These are phyloP conservation scores for Mucor circinelloides DNA, from an alignment of 371 early-diverging fungal genomes.

Conservation along the genomic window DNA sequence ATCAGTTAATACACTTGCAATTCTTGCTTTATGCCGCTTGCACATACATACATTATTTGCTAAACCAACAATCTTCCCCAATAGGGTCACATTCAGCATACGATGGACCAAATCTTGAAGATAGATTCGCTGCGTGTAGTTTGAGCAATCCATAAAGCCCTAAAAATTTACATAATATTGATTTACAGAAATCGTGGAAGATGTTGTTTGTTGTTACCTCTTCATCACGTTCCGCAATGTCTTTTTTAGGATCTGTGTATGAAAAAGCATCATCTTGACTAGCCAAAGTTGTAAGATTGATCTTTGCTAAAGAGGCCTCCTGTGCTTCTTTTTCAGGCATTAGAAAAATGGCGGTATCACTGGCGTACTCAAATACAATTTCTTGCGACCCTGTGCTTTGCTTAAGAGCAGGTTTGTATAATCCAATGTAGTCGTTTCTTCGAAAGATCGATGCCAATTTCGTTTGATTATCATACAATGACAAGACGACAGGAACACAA, in stretches of 20 bases:
- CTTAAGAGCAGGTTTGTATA: slow-evolving; percentile 13
- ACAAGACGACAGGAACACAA: slow-evolving; percentile 27
- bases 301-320: slow-evolving; percentile 29
- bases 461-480: slow-evolving; percentile 38
- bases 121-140: slow-evolving; percentile 26
- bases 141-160: slow-evolving; percentile 46
- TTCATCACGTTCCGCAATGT: slow-evolving; percentile 37
- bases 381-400: slow-evolving; percentile 4
- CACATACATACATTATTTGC: slow-evolving; percentile 42
- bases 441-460: slow-evolving; percentile 26
- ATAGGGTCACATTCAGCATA: slow-evolving; percentile 46
- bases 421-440: slow-evolving; percentile 42
- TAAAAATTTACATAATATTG: neutral
- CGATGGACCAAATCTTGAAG: slow-evolving; percentile 31
- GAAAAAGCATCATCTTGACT: neutral
- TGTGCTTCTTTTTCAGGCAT: slow-evolving; percentile 49
- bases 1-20: neutral
- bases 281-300: slow-evolving; percentile 19
- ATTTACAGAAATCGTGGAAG: neutral
- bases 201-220: slow-evolving; percentile 13
- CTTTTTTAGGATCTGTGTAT: slow-evolving; percentile 11
- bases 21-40: neutral
- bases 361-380: slow-evolving; percentile 30
- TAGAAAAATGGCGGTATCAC: slow-evolving; percentile 37
- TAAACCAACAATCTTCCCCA: slow-evolving; percentile 37